Percentiles rank a stretch among this genome's conserved stretches.
phyloP scores from a whole-genome alignment of 2,329 filamentous ascomycete genomes.

The Sclerotinia spermophila region DNA sequence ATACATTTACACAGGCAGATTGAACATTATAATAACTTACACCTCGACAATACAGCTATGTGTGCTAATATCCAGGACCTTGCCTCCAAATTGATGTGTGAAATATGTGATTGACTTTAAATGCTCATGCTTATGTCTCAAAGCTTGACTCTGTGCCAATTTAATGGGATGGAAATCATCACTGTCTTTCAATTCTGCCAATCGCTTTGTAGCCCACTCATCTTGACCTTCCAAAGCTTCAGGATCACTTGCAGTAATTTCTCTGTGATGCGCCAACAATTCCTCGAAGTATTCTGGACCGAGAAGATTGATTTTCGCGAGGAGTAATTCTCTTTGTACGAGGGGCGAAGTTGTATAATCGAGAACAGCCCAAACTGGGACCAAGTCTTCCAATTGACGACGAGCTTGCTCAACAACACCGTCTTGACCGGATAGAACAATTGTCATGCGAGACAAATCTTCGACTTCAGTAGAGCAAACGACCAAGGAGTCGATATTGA shows the following conservation, averaged over 20 bases:
- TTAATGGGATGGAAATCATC: conserved; percentile 85
- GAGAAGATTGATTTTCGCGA: conserved; percentile 95
- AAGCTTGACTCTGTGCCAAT: conserved; percentile 78
- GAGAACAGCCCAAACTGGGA: conserved; percentile 96
- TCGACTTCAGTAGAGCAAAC: conserved; percentile 98
- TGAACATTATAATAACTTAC: conserved; percentile 51
- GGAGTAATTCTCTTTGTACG: conserved; percentile 89
- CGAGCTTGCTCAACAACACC: conserved; percentile 96
- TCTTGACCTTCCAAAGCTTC: conserved; percentile 39
- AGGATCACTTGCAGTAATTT: conserved; percentile 61
- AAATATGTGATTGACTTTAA: conserved; percentile 94
- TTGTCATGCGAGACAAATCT: conserved; percentile 97
- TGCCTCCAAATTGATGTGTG: conserved; percentile 95
- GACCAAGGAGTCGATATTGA: conserved; percentile 98
- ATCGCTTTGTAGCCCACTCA: conserved; percentile 38
- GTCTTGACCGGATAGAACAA: conserved; percentile 92
- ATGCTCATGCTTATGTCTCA: conserved; percentile 97
- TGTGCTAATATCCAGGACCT: conserved; percentile 95
- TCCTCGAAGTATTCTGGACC: conserved; percentile 99
- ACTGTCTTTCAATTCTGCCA: conserved; percentile 27
- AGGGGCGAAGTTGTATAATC: conserved; percentile 92
- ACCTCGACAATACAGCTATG: conserved; percentile 98
- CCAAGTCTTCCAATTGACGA: conserved; percentile 90
- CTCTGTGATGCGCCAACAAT: conserved; percentile 88
- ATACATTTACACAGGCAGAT: not conserved